phyloP scores from a whole-genome alignment of 2,329 filamentous ascomycete species.

The Trichoderma sp. region DNA sequence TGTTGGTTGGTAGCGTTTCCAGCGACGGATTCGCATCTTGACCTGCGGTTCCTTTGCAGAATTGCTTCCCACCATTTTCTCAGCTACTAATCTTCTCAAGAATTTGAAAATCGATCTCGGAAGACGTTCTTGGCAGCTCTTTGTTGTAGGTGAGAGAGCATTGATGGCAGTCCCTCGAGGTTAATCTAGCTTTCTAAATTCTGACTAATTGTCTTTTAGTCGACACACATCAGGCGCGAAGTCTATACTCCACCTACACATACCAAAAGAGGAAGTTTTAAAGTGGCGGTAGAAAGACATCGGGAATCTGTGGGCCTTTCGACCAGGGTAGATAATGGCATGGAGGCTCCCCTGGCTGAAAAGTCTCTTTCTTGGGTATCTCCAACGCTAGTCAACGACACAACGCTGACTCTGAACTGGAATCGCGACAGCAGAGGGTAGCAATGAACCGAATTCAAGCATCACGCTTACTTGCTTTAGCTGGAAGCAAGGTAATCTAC shows the following conservation, averaged over 20 bases:
- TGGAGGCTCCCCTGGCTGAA: background rate
- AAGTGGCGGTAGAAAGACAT: background rate
- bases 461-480: accelerated
- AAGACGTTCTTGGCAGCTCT: background rate
- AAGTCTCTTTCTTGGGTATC: background rate
- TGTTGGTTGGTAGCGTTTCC: background rate
- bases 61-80: background rate
- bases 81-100: background rate
- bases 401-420: background rate
- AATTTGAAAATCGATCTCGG: background rate
- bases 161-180: background rate
- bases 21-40: background rate
- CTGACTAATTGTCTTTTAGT: background rate
- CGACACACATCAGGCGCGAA: background rate
- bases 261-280: background rate
- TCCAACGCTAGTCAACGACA: background rate
- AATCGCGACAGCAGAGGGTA: background rate
- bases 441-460: background rate
- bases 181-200: background rate
- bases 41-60: background rate
- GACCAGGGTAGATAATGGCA: background rate
- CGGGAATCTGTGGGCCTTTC: background rate
- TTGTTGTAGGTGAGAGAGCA: background rate
- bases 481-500: background rate
- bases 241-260: background rate